Evolutionary conservation across 2,329 filamentous ascomycete species (phyloP), one percentile per base, ranked within the genome.

Genomic region (Botrytis tulipae): DNA sequence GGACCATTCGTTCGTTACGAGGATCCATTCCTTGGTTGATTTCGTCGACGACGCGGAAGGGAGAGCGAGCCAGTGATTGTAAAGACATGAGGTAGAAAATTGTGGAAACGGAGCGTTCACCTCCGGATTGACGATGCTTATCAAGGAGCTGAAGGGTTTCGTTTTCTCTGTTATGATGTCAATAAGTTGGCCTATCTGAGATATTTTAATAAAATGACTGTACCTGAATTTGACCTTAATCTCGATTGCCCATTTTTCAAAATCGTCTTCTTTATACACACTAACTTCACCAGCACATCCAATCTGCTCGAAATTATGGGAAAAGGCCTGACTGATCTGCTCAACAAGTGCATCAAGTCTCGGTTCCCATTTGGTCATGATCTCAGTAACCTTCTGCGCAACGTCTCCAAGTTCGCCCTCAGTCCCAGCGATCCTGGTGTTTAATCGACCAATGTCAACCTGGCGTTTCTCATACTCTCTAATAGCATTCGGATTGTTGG

Each of bases 11-110:
- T 84, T 99, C 96, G 83, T 99, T 99, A 79, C 96, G 91, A 61
- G 95, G 96, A 82, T 99, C 96, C 96, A 99, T 99, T 77, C 96
- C 96, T 84, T 99, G 96, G 81, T 99, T 99, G 86, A 99, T 99
- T 84, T 99, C 96, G 83, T 99, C 96, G 74, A 99, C 96, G 68
- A 99, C 95, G 70, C 96, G 94, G 88, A 99, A 99, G 1, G 96
- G 96, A 5, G 95, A 94, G 79, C 94, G 92, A 25, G 96, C 95
- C 79, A 99, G 91, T 68, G 93, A 93, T 82, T 99, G 96, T 40
- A 99, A 88, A 8, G 96, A 94, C 95, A 99, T 98, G 73, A 99
- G 93, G 84, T 97, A 99, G 87, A 98, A 99, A 80, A 98, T 97
- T 22, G 96, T 99, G 35, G 94, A 97, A 35, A 99, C 95, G 37